phyloP scores from a whole-genome alignment of 805 yeast species.

The Saturnispora zaruensis region DNA sequence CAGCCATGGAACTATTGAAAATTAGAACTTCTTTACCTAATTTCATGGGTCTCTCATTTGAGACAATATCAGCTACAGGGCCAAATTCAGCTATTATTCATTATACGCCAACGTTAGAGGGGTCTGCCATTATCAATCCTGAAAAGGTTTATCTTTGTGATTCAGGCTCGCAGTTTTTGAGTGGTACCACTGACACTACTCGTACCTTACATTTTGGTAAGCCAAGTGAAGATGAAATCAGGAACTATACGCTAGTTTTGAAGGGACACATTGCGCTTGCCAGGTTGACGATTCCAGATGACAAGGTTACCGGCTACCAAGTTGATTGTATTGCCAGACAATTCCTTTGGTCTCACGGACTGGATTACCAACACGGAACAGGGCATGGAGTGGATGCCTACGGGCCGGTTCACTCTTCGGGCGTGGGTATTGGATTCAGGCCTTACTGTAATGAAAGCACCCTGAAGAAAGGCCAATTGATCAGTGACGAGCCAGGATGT shows the following conservation, averaged over 20 bases:
- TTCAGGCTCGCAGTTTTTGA: conserved; percentile 53
- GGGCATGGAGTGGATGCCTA: conserved; percentile 59
- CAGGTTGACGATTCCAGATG: conserved; percentile 40
- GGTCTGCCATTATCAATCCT: conserved; percentile 42
- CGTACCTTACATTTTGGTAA: conserved; percentile 47
- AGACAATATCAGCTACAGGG: conserved; percentile 68
- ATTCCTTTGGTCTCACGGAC: conserved; percentile 45
- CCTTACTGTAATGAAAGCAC: conserved; percentile 37
- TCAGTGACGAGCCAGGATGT: conserved; percentile 57
- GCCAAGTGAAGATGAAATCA: conserved; percentile 39
- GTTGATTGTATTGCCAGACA: conserved; percentile 54
- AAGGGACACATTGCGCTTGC: conserved; percentile 49
- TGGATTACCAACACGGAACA: conserved; percentile 57
- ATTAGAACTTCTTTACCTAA: conserved; percentile 46
- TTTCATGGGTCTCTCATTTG: conserved; percentile 60
- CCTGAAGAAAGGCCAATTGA: conserved; percentile 44
- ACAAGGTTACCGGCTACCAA: conserved; percentile 44
- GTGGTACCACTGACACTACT: conserved; percentile 59
- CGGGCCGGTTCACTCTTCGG: conserved; percentile 56
- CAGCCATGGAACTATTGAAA: conserved; percentile 48
- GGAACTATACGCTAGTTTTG: conserved; percentile 48
- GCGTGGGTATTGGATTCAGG: conserved; percentile 52
- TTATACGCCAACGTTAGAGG: conserved; percentile 47
- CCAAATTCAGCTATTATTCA: conserved; percentile 73
- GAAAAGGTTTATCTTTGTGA: conserved; percentile 46